A percentile compares a stretch with the other conserved stretches of the same genome.
Evolutionary conservation across 1,284 basidiomycete genomes (phyloP).

Genomic region (Athelia sp.): DNA sequence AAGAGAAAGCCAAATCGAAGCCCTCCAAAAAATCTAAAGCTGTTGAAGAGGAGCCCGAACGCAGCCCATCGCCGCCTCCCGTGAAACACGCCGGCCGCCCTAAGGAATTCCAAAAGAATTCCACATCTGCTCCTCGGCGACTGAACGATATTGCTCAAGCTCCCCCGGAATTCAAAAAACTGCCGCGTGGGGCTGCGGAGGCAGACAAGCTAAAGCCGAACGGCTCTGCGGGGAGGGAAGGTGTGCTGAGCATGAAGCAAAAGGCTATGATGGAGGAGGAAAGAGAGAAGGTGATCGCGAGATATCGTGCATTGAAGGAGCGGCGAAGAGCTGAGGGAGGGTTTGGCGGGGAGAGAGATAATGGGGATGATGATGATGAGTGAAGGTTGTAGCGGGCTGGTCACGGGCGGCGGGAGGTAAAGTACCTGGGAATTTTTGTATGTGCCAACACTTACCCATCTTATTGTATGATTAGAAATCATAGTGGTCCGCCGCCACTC

Average conservation of each 20-base stretch:
- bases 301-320: constrained; percentile 68
- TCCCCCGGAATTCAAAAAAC: constrained; percentile 46
- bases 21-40: constrained; percentile 5
- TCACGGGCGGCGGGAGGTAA: no score
- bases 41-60: constrained; percentile 10
- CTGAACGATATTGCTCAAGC: constrained; percentile 69
- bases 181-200: constrained; percentile 32
- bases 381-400: no score
- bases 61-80: constrained; percentile 12
- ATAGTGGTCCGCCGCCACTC: no score
- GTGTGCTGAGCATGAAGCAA: constrained; percentile 67
- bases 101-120: constrained; percentile 52
- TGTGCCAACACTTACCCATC: no score
- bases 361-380: not conserved
- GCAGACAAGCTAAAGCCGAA: constrained; percentile 10
- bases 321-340: constrained; percentile 7
- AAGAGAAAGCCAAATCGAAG: constrained; percentile 9
- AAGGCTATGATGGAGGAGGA: constrained; percentile 71
- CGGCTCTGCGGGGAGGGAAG: constrained; percentile 23
- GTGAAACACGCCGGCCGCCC: constrained; percentile 24
- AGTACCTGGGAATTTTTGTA: no score
- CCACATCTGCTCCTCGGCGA: constrained; percentile 54
- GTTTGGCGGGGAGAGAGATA: not conserved
- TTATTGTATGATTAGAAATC: no score
- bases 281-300: constrained; percentile 58